Conservation (phyloP, 768 basidiomycete genomes). For the Phallus indusiatus region DNA sequence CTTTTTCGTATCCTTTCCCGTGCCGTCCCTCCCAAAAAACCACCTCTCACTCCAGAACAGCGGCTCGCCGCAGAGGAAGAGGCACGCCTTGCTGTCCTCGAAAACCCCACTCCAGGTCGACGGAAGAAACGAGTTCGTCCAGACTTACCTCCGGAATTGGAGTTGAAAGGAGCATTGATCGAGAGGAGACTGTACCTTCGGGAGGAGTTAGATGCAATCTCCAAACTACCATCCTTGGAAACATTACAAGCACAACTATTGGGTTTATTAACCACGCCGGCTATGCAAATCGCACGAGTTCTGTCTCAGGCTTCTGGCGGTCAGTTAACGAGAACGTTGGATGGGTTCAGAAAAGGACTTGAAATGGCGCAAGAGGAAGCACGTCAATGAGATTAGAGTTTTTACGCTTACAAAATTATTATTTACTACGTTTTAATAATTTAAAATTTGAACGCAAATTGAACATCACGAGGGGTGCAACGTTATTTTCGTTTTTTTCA, state of each 20-base stretch:
- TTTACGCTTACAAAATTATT: neutral
- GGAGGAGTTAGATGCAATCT: slow-evolving; percentile 49
- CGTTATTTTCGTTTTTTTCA: too few species aligned
- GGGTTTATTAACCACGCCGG: slow-evolving; percentile 70
- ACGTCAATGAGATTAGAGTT: neutral
- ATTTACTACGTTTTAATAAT: too few species aligned
- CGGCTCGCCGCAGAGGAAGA: slow-evolving; percentile 36
- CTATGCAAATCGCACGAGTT: slow-evolving; percentile 61
- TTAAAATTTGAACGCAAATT: too few species aligned
- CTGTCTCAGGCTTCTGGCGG: slow-evolving; percentile 63
- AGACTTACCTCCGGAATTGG: slow-evolving; percentile 52
- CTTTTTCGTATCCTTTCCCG: slow-evolving; percentile 61
- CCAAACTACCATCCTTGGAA: slow-evolving; percentile 69
- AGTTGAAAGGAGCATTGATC: slow-evolving; percentile 68
- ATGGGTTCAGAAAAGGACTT: slow-evolving; percentile 61
- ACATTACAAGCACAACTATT: slow-evolving; percentile 76
- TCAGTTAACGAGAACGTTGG: slow-evolving; percentile 58
- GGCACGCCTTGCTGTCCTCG: slow-evolving; percentile 47
- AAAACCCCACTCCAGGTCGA: slow-evolving; percentile 43
- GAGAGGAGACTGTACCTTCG: slow-evolving; percentile 65
- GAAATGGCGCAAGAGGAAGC: slow-evolving; percentile 34
- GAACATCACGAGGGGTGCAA: too few species aligned
- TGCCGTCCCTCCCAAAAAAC: slow-evolving; percentile 49
- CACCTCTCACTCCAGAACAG: slow-evolving; percentile 38
- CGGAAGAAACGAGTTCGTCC: slow-evolving; percentile 52